Base-by-base conservation (phyloP, 108 stramenopile species). In the Craspedostauros australis region DNA sequence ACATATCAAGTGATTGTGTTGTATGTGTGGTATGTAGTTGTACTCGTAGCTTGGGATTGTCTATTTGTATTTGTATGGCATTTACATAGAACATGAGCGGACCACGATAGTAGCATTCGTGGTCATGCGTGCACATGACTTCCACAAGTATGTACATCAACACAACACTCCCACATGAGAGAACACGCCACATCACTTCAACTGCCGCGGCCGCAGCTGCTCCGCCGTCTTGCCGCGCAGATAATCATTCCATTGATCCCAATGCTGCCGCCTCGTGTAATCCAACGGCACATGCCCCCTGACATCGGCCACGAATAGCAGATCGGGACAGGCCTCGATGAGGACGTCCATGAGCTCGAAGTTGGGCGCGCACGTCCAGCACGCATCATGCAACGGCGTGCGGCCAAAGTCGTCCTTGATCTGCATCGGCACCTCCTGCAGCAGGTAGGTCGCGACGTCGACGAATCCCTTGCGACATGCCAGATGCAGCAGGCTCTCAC, bases 401-500 rank as follows among this genome's bases (percentile, higher is more conserved):
- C 87, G 66, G 12, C 92, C 92, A 56, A 73, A 86, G 60, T 93
- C 92, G 61, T 93, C 92, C 30, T 77, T 60, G 15, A 82, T 65
- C 33, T 75, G 56, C 5, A 80, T 33, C 4, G 58, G 64, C 14
- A 83, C 80, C n/a, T 87, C 82, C 18, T 70, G 21, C 1, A 88
- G 19, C 20, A 93, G 62, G 53, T 74, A 87, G 1, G 44, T 57
- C 0, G 87, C 68, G 12, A 82, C 68, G 7, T 72, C 54, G 14
- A 55, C 4, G 53, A 77, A 36, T 25, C 86, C 84, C 39, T 90
- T 50, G n/a, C 88, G 71, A 50, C 94, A 92, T 1, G 85, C 88
- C 77, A 92, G 75, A 54, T 92, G 94, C 18, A 95, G 61, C 16
- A 95, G 54, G 16, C 77, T 80, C 55, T 95, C 90, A 2, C 88